A percentile compares a stretch with the other conserved stretches of the same genome.
phyloP scores from a whole-genome alignment of 352 stramenopile genomes.

The Globisporangium spinosum region DNA sequence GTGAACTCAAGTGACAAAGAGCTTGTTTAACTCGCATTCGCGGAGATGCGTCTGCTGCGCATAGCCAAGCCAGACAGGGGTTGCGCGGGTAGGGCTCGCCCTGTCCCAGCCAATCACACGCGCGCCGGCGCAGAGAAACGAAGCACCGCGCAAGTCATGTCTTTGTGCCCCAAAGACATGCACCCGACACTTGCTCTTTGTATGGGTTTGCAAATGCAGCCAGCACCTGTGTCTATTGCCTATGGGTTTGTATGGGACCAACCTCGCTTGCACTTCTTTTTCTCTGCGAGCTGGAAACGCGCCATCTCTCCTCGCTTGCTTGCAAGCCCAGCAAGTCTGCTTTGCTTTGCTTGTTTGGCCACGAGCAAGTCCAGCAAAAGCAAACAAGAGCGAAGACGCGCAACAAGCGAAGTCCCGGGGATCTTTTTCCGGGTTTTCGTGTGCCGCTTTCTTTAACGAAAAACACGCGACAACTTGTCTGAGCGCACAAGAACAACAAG shows the following conservation, averaged over 20 bases:
- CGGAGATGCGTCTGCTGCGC: neutral
- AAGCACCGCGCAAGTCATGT: conserved; percentile 5
- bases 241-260: neutral
- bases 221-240: neutral
- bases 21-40: neutral
- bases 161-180: conserved; percentile 5
- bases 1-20: neutral
- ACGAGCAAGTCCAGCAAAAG: neutral
- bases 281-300: conserved; percentile 3
- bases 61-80: conserved; percentile 1
- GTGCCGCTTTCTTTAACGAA: conserved; percentile 15
- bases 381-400: neutral
- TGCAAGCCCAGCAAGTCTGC: neutral
- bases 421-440: neutral
- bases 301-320: neutral
- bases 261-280: conserved; percentile 2
- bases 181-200: conserved; percentile 5
- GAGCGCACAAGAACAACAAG: neutral
- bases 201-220: neutral
- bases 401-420: neutral
- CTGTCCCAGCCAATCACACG: neutral
- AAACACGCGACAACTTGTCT: conserved; percentile 7
- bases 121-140: conserved; percentile 1
- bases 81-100: neutral
- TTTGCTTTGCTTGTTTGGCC: neutral